Percentiles rank a stretch among this genome's conserved stretches.
phyloP scores from a whole-genome alignment of 1,284 basidiomycete genomes.

The Pterula multifida region DNA sequence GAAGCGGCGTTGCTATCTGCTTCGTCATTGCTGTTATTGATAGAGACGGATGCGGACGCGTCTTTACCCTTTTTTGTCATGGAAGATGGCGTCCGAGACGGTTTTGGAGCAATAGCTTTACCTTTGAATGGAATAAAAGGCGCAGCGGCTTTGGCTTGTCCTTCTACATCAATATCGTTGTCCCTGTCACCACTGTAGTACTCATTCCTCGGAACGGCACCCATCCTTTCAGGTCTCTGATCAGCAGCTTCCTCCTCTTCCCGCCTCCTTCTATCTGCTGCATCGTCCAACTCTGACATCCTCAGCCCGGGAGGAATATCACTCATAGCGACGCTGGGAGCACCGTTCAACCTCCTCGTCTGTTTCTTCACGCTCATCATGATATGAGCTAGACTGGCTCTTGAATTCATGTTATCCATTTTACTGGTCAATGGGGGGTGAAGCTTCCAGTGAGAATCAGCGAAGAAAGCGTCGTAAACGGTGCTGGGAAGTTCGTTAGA shows the following conservation, averaged over 20 bases:
- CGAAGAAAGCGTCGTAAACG: constrained; percentile 90
- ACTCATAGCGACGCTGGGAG: constrained; percentile 93
- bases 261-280: constrained; percentile 67
- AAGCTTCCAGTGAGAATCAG: constrained; percentile 81
- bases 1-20: neutral
- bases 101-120: neutral
- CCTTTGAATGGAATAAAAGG: constrained; percentile 14
- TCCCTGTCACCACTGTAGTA: constrained; percentile 67
- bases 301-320: constrained; percentile 86
- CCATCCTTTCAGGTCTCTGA: constrained; percentile 42
- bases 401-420: constrained; percentile 89
- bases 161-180: constrained; percentile 26
- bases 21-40: neutral
- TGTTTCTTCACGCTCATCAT: constrained; percentile 82
- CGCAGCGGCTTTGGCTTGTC: constrained; percentile 11
- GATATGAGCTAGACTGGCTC: constrained; percentile 76
- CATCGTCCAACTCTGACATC: constrained; percentile 40
- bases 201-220: constrained; percentile 50
- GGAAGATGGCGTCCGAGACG: neutral
- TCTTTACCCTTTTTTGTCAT: constrained; percentile 8
- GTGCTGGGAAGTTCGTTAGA: constrained; percentile 83
- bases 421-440: constrained; percentile 87
- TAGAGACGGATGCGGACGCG: neutral
- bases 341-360: constrained; percentile 86
- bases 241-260: constrained; percentile 66